Evolutionary conservation across 1,139 yeast genomes (phyloP).

Genomic region (Hemisphaericaspora subhashii): DNA sequence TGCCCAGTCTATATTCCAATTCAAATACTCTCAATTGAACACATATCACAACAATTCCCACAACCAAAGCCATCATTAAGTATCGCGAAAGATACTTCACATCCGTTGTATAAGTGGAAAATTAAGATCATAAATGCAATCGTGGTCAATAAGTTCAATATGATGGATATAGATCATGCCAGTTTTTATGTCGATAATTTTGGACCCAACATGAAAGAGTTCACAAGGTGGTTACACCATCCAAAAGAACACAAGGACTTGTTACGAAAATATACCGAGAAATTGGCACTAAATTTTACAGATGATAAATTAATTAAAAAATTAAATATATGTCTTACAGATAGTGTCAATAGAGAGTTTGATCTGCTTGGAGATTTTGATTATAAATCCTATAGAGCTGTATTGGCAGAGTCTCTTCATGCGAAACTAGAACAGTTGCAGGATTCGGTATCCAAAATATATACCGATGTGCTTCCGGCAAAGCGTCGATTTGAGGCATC

Average conservation of each 20-base stretch:
- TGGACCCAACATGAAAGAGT: constrained; percentile 27
- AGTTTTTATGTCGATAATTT: constrained; percentile 28
- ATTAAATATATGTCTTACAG: constrained; percentile 17
- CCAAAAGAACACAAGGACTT: constrained; percentile 11
- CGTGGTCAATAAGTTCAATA: constrained; percentile 28
- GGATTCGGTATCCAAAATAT: constrained; percentile 22
- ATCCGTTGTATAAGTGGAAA: constrained; percentile 34
- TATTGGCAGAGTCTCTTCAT: constrained; percentile 42
- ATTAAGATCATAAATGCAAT: constrained; percentile 30
- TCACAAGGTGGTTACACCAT: constrained; percentile 25
- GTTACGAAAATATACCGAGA: constrained; percentile 23
- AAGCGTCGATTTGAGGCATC: constrained; percentile 45
- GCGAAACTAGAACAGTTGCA: constrained; percentile 36
- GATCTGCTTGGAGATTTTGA: constrained; percentile 22
- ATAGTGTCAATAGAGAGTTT: constrained; percentile 11
- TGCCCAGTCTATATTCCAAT: constrained; percentile 41
- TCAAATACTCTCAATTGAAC: constrained; percentile 41
- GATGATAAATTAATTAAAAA: constrained; percentile 28
- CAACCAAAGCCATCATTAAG: constrained; percentile 22
- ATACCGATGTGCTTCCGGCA: constrained; percentile 25
- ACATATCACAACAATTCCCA: constrained; percentile 28
- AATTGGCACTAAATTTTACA: constrained; percentile 21
- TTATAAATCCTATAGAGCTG: constrained; percentile 38
- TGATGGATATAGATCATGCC: constrained; percentile 17
- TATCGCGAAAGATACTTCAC: constrained; percentile 18